Evolutionary conservation across 441 rosid species (phyloP).

Genomic region (Adansonia gregorii): DNA sequence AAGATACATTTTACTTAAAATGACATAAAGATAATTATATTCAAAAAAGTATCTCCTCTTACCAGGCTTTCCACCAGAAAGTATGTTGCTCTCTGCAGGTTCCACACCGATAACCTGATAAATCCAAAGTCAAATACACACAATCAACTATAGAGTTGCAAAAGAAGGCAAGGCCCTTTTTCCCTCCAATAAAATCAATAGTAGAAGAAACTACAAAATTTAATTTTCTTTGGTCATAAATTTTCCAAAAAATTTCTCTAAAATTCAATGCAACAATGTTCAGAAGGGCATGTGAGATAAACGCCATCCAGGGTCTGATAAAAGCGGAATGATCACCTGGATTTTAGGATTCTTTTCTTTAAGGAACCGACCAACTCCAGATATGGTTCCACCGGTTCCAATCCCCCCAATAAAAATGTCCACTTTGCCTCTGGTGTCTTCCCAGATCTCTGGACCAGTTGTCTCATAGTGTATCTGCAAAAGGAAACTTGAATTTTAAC

Average conservation of each 20-base stretch:
- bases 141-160: neutral
- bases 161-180: constrained; percentile 20
- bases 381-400: constrained; percentile 95
- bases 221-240: constrained; percentile 19
- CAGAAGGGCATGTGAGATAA: constrained; percentile 17
- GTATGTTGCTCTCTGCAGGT: constrained; percentile 87
- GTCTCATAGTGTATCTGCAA: constrained; percentile 92
- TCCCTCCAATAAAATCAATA: constrained; percentile 21
- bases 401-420: constrained; percentile 92
- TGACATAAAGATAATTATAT: constrained; percentile 16
- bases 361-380: constrained; percentile 81
- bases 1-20: constrained; percentile 12
- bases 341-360: constrained; percentile 85
- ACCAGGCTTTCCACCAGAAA: constrained; percentile 99
- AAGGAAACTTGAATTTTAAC: constrained; percentile 23
- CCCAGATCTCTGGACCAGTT: constrained; percentile 99
- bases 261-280: constrained; percentile 13
- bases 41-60: constrained; percentile 32
- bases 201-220: constrained; percentile 12
- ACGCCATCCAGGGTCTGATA: neutral
- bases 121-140: constrained; percentile 33
- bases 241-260: neutral
- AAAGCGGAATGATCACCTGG: constrained; percentile 51
- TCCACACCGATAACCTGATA: constrained; percentile 90
- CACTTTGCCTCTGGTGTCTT: constrained; percentile 87